Conservation (phyloP, 331 rosid genomes). For the Acacia pycnantha region DNA sequence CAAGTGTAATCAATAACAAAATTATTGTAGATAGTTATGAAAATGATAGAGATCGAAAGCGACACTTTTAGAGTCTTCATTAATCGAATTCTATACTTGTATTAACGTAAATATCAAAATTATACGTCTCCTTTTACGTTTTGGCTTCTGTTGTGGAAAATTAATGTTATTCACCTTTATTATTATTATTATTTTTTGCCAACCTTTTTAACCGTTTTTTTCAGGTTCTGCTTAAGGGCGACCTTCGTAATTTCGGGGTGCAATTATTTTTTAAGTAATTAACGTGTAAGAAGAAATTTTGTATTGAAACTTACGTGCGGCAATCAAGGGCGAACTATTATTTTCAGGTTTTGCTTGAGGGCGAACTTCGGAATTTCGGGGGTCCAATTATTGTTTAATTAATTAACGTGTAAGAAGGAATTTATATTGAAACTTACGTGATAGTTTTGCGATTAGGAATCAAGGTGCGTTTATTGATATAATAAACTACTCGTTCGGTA, state of each 20-base stretch:
- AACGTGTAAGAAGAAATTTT: not conserved
- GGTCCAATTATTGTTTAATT: too few relatives aligned
- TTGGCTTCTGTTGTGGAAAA: not conserved
- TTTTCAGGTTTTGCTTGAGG: too few relatives aligned
- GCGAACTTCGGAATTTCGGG: too few relatives aligned
- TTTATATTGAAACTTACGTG: not conserved
- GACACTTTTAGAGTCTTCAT: not conserved
- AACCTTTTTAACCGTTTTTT: not conserved
- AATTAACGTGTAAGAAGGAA: not conserved
- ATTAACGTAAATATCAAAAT: not conserved
- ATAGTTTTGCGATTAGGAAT: not conserved
- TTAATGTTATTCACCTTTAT: not conserved
- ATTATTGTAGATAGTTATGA: not conserved
- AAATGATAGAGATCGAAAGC: not conserved
- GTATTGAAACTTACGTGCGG: not conserved
- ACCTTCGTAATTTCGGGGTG: not conserved
- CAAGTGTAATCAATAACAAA: too few relatives aligned
- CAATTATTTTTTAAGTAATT: not conserved
- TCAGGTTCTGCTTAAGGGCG: not conserved
- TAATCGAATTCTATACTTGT: not conserved
- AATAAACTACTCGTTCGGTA: not conserved
- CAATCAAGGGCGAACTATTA: too few relatives aligned
- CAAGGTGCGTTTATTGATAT: not conserved
- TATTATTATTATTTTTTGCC: too few relatives aligned
- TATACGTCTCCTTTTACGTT: not conserved